These are phyloP conservation scores for Leccinum colubrinum DNA, from an alignment of 1,284 basidiomycete genomes.

Conservation along the genomic window DNA sequence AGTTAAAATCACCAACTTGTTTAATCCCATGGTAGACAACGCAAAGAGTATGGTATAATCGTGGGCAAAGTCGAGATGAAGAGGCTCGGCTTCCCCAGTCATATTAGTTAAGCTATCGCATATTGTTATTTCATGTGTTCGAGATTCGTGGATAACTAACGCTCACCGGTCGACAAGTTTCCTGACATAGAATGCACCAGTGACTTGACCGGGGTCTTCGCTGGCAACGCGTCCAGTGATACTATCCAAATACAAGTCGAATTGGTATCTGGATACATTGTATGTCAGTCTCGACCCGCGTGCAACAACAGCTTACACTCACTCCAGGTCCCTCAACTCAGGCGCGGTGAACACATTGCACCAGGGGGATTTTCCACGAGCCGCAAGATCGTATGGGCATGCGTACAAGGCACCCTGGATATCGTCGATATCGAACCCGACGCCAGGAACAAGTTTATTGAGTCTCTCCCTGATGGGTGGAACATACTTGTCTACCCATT, in stretches of 20 bases:
- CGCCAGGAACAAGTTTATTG: slow-evolving; percentile 34
- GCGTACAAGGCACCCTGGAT: slow-evolving; percentile 45
- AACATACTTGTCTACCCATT: slow-evolving; percentile 41
- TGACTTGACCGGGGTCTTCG: slow-evolving; percentile 37
- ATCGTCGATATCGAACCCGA: slow-evolving; percentile 14
- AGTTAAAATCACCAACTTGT: slow-evolving; percentile 33
- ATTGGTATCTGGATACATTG: slow-evolving; percentile 31
- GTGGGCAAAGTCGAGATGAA: slow-evolving; percentile 47
- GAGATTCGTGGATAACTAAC: background rate
- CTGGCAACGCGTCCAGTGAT: slow-evolving; percentile 41
- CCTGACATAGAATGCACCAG: slow-evolving; percentile 43
- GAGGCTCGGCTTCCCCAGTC: slow-evolving; percentile 30
- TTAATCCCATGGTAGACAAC: slow-evolving; percentile 43
- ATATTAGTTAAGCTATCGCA: slow-evolving; percentile 36
- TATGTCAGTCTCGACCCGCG: background rate
- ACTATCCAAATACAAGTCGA: slow-evolving; percentile 42
- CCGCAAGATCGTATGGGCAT: slow-evolving; percentile 47
- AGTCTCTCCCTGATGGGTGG: slow-evolving; percentile 40
- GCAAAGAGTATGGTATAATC: slow-evolving; percentile 45
- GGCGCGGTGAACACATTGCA: slow-evolving; percentile 38
- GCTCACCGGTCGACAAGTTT: slow-evolving; percentile 28
- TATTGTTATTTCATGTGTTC: background rate
- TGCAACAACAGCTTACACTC: slow-evolving; percentile 9
- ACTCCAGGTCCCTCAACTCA: slow-evolving; percentile 43
- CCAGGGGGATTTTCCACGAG: slow-evolving; percentile 38